phyloP scores from a whole-genome alignment of 495 filamentous ascomycete genomes.

The Lasiosphaeriaceae sp. region DNA sequence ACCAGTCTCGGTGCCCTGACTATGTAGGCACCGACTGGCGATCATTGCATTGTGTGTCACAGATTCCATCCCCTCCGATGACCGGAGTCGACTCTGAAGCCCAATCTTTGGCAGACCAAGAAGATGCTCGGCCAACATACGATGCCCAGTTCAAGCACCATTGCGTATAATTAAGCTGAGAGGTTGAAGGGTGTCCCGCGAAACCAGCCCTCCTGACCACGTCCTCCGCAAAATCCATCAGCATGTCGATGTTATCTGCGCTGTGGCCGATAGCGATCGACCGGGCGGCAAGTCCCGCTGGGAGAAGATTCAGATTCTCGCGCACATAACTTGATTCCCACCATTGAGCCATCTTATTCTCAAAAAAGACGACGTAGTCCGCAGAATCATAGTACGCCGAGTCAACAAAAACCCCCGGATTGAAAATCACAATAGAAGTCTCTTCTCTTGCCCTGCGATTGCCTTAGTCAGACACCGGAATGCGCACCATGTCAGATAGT shows the following conservation, averaged over 20 bases:
- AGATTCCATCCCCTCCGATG: no score
- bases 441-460: no score
- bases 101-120: no score
- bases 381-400: conserved; percentile 16
- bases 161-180: conserved; percentile 13
- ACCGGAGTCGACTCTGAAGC: no score
- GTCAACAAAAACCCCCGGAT: conserved; percentile 25
- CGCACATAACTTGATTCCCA: conserved; percentile 18
- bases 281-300: conserved; percentile 6
- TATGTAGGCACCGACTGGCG: no score
- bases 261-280: conserved; percentile 22
- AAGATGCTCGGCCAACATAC: no score
- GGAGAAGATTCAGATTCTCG: conserved; percentile 8
- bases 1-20: no score
- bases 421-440: no score
- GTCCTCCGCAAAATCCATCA: conserved; percentile 9
- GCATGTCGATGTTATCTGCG: background rate
- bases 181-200: conserved; percentile 22
- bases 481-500: background rate
- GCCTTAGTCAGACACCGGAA: background rate
- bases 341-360: conserved; percentile 17
- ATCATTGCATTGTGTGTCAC: no score
- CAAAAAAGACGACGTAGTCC: conserved; percentile 27
- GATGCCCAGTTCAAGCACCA: conserved; percentile 16
- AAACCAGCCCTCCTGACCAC: conserved; percentile 13